Conservation (phyloP, 495 filamentous ascomycete genomes). For the Beverwykella pulmonaria region DNA sequence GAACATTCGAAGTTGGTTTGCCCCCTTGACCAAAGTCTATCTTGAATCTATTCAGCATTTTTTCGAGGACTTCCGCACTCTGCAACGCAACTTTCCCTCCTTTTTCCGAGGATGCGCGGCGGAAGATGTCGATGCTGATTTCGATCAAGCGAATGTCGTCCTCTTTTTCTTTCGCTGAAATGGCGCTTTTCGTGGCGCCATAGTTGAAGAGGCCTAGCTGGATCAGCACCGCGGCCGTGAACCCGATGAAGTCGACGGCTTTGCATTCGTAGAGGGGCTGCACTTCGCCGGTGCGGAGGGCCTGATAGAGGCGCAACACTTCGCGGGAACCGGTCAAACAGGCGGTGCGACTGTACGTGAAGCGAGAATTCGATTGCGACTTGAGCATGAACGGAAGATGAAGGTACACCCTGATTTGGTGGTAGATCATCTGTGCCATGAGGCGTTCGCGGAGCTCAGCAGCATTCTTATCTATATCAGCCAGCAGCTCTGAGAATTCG, state of each 20-base stretch:
- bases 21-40: slow-evolving; percentile 4
- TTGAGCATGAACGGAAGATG: slow-evolving; percentile 62
- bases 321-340: slow-evolving; percentile 56
- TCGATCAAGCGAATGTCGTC: slow-evolving; percentile 54
- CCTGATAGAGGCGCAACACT: slow-evolving; percentile 50
- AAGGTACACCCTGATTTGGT: slow-evolving; percentile 51
- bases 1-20: background rate
- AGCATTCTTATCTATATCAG: slow-evolving; percentile 28
- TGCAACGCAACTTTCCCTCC: slow-evolving; percentile 56
- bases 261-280: slow-evolving; percentile 54
- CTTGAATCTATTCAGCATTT: slow-evolving; percentile 40
- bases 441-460: slow-evolving; percentile 46
- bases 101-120: slow-evolving; percentile 45
- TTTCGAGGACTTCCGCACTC: slow-evolving; percentile 51
- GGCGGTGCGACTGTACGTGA: slow-evolving; percentile 47
- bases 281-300: slow-evolving; percentile 46
- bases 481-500: slow-evolving; percentile 20
- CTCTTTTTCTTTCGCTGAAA: slow-evolving; percentile 46
- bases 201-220: slow-evolving; percentile 54
- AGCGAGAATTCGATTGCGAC: slow-evolving; percentile 49
- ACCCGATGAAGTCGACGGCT: slow-evolving; percentile 58
- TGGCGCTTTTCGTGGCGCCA: slow-evolving; percentile 24
- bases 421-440: slow-evolving; percentile 53
- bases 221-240: slow-evolving; percentile 56
- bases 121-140: slow-evolving; percentile 49